phyloP scores from a whole-genome alignment of 2,329 filamentous ascomycete genomes.

The Penicillium expansum region DNA sequence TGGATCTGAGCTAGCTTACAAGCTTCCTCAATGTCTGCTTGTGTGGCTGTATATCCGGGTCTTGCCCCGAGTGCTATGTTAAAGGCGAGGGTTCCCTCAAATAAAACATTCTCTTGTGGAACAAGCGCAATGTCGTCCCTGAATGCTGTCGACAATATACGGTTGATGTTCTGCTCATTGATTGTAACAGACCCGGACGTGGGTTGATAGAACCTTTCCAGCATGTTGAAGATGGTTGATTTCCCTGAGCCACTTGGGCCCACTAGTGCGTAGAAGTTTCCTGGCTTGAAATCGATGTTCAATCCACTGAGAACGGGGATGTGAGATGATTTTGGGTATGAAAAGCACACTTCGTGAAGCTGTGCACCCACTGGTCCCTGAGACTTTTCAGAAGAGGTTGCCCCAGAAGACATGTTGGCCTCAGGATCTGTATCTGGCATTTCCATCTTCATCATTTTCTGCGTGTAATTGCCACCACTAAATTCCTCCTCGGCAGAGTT shows the following conservation, averaged over 20 bases:
- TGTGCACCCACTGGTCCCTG: too few species aligned
- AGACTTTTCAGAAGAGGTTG: too few species aligned
- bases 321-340: not conserved
- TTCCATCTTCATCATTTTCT: too few species aligned
- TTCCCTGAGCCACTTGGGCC: conserved; percentile 67
- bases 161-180: too few species aligned
- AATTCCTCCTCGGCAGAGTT: not conserved
- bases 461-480: too few species aligned
- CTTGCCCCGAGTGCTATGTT: conserved; percentile 46
- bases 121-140: conserved; percentile 48
- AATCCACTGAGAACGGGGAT: conserved; percentile 33
- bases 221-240: conserved; percentile 60
- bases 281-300: conserved; percentile 50
- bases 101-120: conserved; percentile 48
- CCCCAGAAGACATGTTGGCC: too few species aligned
- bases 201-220: conserved; percentile 57
- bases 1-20: conserved; percentile 68
- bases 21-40: conserved; percentile 63
- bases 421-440: too few species aligned
- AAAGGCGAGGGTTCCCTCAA: conserved; percentile 48
- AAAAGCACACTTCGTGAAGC: not conserved
- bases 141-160: conserved; percentile 14
- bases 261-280: conserved; percentile 63
- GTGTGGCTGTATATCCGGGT: conserved; percentile 54
- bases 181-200: too few species aligned